phyloP scores from a whole-genome alignment of 768 basidiomycete genomes.

The Macrolepiota fuliginosa region DNA sequence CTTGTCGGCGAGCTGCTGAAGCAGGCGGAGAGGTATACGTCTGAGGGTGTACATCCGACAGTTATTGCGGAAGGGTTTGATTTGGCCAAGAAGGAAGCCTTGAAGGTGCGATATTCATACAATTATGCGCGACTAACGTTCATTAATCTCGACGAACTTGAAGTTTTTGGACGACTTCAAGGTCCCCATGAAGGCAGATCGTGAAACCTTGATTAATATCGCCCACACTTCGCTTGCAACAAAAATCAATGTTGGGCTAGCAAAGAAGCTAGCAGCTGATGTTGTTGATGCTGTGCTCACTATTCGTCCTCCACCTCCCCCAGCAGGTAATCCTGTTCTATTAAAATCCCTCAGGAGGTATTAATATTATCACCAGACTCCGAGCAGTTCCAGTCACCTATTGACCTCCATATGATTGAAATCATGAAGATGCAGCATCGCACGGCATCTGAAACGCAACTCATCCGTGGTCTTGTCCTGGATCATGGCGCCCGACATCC shows the following conservation, averaged over 20 bases:
- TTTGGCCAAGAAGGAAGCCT: conserved; percentile 94
- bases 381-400: conserved; percentile 78
- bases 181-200: conserved; percentile 72
- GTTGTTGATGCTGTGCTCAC: conserved; percentile 94
- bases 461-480: conserved; percentile 91
- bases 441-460: conserved; percentile 94
- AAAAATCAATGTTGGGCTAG: conserved; percentile 80
- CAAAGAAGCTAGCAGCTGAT: conserved; percentile 85
- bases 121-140: neutral
- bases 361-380: conserved; percentile 38
- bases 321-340: conserved; percentile 45
- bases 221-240: conserved; percentile 95
- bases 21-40: conserved; percentile 97
- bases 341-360: neutral
- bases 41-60: conserved; percentile 97
- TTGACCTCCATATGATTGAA: conserved; percentile 99
- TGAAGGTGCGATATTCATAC: conserved; percentile 53
- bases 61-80: conserved; percentile 96
- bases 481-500: conserved; percentile 98
- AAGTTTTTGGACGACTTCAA: conserved; percentile 95
- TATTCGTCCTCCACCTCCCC: conserved; percentile 69
- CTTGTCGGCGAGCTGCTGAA: conserved; percentile 95
- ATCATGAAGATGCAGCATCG: conserved; percentile 99
- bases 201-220: conserved; percentile 88
- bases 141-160: conserved; percentile 2